These are phyloP conservation scores for Scolecobasidium constrictum DNA, from an alignment of 2,329 filamentous ascomycete genomes.

Conservation along the genomic window DNA sequence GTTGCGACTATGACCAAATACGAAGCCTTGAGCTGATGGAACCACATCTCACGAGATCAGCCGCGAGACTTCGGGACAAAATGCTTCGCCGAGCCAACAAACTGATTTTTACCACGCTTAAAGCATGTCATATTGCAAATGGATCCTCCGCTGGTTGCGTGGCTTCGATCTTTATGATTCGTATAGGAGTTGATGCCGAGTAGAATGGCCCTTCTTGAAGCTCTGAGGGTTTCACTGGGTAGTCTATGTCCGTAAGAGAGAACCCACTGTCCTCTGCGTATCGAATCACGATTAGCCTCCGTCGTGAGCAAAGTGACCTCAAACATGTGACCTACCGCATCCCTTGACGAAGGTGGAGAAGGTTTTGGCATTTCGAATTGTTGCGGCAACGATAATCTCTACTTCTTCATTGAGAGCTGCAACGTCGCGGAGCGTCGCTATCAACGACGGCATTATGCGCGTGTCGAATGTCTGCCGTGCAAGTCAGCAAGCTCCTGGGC, in stretches of 20 bases:
- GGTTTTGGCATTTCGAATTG: slow-evolving; percentile 59
- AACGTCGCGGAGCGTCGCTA: slow-evolving; percentile 53
- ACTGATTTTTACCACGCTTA: background rate
- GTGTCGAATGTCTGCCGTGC: slow-evolving; percentile 55
- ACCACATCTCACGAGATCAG: too few species aligned
- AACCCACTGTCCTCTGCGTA: slow-evolving; percentile 21
- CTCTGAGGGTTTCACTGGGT: slow-evolving; percentile 18
- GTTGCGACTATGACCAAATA: too few species aligned
- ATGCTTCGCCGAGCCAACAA: too few species aligned
- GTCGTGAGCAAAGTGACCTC: background rate
- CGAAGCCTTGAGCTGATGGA: too few species aligned
- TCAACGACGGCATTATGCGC: slow-evolving; percentile 49
- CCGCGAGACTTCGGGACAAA: too few species aligned
- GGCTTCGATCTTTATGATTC: slow-evolving; percentile 37
- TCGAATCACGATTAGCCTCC: slow-evolving; percentile 13
- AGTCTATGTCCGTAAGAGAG: slow-evolving; percentile 21
- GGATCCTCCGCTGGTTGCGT: background rate
- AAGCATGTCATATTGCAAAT: slow-evolving; percentile 3
- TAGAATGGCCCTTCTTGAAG: slow-evolving; percentile 55
- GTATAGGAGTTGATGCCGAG: slow-evolving; percentile 46
- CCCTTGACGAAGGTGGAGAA: slow-evolving; percentile 52
- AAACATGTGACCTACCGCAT: slow-evolving; percentile 35
- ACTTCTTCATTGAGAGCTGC: slow-evolving; percentile 45
- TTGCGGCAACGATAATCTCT: slow-evolving; percentile 56
- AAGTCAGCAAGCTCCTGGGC: background rate